A percentile compares a stretch with the other conserved stretches of the same genome.
Evolutionary conservation across 495 filamentous ascomycete species (phyloP).

Genomic region (Trichoderma orchidacearum): DNA sequence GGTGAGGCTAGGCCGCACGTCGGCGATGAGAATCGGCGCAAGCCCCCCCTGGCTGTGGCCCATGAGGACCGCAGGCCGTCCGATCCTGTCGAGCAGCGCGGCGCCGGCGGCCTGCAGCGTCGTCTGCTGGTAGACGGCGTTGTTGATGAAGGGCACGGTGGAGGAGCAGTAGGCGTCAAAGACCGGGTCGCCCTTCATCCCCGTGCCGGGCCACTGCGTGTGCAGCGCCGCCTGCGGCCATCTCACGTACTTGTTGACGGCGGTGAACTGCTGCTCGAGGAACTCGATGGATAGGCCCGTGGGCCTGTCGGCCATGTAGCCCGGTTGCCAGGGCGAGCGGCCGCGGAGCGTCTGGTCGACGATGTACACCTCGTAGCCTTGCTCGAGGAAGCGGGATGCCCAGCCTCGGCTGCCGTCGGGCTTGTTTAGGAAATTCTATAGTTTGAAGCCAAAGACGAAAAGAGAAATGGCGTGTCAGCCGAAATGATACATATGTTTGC

Average conservation of each 20-base stretch:
- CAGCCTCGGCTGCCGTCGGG: slow-evolving; percentile 37
- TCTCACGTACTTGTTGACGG: slow-evolving; percentile 8
- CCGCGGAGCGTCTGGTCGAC: slow-evolving; percentile 30
- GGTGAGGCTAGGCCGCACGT: slow-evolving; percentile 30
- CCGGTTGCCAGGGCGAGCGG: slow-evolving; percentile 3
- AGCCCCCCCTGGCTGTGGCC: slow-evolving; percentile 38
- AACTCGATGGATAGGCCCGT: slow-evolving; percentile 6
- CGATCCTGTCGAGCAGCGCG: slow-evolving; percentile 36
- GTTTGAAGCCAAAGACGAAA: no score
- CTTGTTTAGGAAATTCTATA: slow-evolving; percentile 36
- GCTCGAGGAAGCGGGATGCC: slow-evolving; percentile 33
- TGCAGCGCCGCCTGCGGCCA: slow-evolving; percentile 32
- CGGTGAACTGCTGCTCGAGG: slow-evolving; percentile 25
- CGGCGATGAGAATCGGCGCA: slow-evolving; percentile 32
- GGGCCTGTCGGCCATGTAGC: not conserved
- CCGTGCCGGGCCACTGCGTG: slow-evolving; percentile 37
- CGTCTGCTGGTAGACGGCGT: slow-evolving; percentile 22
- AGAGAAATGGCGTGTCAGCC: no score
- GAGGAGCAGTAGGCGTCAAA: slow-evolving; percentile 38
- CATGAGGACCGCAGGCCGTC: slow-evolving; percentile 27
- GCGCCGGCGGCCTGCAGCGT: slow-evolving; percentile 29
- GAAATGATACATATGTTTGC: no score
- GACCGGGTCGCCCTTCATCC: slow-evolving; percentile 28
- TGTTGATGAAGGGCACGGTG: slow-evolving; percentile 25
- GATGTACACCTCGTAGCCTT: slow-evolving; percentile 33